phyloP scores from a whole-genome alignment of 1,139 yeast genomes.

The Magnusiomyces fungicola region DNA sequence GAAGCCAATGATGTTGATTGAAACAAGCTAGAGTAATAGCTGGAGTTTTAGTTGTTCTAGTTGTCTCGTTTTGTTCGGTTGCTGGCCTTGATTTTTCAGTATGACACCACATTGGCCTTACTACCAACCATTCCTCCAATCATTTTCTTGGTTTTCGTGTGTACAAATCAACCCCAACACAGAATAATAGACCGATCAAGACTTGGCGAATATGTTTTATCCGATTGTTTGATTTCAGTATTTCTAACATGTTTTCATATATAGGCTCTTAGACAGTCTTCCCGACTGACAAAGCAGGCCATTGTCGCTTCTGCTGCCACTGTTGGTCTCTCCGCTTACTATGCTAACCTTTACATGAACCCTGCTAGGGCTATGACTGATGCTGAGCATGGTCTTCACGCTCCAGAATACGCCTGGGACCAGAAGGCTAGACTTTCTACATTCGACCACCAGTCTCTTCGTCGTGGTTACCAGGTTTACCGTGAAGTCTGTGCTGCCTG shows the following conservation, averaged over 20 bases:
- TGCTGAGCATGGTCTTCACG: slow-evolving; percentile 97
- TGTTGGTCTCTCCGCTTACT: slow-evolving; percentile 29
- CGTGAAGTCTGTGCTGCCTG: slow-evolving; percentile 99
- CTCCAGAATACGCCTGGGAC: slow-evolving; percentile 90
- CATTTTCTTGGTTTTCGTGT: not conserved
- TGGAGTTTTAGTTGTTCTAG: not conserved
- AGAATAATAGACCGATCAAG: too few species aligned
- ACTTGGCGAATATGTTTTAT: too few species aligned
- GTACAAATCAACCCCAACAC: not conserved
- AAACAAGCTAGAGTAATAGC: too few species aligned
- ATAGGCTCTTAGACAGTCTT: slow-evolving; percentile 23
- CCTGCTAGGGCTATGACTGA: slow-evolving; percentile 94
- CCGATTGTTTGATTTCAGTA: not conserved
- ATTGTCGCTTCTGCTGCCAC: slow-evolving; percentile 28
- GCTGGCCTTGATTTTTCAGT: not conserved
- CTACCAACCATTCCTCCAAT: not conserved
- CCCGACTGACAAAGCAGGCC: slow-evolving; percentile 30
- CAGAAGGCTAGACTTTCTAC: slow-evolving; percentile 84
- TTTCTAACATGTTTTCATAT: not conserved
- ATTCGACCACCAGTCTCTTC: slow-evolving; percentile 91
- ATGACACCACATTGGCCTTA: not conserved
- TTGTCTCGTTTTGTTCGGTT: not conserved
- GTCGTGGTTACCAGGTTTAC: slow-evolving; percentile 99
- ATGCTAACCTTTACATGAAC: slow-evolving; percentile 27
- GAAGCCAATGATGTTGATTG: too few species aligned